A percentile compares a stretch with the other conserved stretches of the same genome.
Conservation (phyloP, 2,329 filamentous ascomycete genomes). For the Parafenestella ontariensis region DNA sequence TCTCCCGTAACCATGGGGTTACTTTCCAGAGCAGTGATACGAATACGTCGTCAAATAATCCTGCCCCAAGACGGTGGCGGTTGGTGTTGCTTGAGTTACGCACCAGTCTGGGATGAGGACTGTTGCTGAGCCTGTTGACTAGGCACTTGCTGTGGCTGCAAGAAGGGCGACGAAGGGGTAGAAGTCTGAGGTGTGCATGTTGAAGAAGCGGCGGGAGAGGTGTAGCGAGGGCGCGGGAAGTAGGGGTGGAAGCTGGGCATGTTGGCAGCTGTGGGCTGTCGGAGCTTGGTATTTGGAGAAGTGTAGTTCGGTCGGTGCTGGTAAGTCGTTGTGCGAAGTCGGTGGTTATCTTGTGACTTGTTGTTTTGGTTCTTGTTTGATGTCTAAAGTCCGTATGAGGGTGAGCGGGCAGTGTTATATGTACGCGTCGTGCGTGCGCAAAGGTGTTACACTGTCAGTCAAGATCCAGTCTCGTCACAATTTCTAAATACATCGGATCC, state of each 20-base stretch:
- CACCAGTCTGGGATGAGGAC: conserved; percentile 16
- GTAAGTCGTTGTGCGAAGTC: background rate
- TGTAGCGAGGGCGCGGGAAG: conserved; percentile 10
- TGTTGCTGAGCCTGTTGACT: conserved; percentile 14
- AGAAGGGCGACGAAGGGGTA: conserved; percentile 3
- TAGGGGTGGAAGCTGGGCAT: conserved; percentile 14
- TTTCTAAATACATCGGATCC: background rate
- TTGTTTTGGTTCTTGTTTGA: background rate
- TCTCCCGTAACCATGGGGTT: background rate
- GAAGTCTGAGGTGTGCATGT: conserved; percentile 2
- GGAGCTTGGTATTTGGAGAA: background rate
- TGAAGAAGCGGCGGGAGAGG: background rate
- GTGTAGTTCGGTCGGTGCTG: background rate
- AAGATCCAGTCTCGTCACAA: background rate
- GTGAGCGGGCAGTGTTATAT: conserved; percentile 3
- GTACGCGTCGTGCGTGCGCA: background rate
- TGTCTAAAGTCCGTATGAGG: conserved; percentile 3
- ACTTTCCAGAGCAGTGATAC: conserved; percentile 7
- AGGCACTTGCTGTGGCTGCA: conserved; percentile 2
- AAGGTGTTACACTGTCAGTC: background rate
- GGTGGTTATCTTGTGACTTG: background rate
- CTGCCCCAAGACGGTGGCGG: conserved; percentile 10
- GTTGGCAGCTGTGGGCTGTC: background rate
- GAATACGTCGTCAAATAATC: conserved; percentile 6
- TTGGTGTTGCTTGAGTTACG: conserved; percentile 6